phyloP scores from a whole-genome alignment of 192 early-diverging fungal species.

The Umbelopsis ramanniana region DNA sequence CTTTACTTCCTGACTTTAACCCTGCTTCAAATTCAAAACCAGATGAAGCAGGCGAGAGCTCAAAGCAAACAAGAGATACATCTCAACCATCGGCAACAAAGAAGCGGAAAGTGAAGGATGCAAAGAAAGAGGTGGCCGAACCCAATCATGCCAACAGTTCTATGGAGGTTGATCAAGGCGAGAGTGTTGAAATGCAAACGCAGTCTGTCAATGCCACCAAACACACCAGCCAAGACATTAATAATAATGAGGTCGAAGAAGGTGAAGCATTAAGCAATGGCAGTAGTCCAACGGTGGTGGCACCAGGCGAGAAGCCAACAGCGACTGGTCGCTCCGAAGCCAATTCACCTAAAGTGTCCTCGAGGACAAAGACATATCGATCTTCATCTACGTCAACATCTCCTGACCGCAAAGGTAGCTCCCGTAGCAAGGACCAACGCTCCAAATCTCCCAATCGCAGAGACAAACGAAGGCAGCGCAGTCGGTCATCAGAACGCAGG shows the following conservation, averaged over 20 bases:
- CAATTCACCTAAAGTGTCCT: constrained; percentile 1
- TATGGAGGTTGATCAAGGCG: background rate
- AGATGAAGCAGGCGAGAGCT: constrained; percentile 1
- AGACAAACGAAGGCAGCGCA: constrained; percentile 6
- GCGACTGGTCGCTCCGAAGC: background rate
- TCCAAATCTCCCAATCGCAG: background rate
- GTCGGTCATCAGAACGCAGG: background rate
- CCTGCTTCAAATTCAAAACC: constrained; percentile 9
- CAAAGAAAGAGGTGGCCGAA: background rate
- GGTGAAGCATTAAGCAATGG: constrained; percentile 7
- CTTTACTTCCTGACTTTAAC: constrained; percentile 7
- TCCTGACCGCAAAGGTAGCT: background rate
- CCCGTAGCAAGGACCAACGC: background rate
- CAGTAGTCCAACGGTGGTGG: constrained; percentile 4
- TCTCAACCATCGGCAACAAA: background rate
- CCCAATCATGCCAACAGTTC: background rate
- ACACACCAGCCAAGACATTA: background rate
- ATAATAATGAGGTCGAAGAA: constrained; percentile 8
- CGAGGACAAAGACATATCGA: background rate
- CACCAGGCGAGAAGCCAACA: background rate
- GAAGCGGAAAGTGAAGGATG: constrained; percentile 6
- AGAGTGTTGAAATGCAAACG: background rate
- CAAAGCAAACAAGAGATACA: constrained; percentile 6
- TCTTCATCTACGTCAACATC: constrained; percentile 9
- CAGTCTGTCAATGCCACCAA: background rate